Evolutionary conservation across 2,329 filamentous ascomycete genomes (phyloP).

Genomic region (Elsinoe australis): DNA sequence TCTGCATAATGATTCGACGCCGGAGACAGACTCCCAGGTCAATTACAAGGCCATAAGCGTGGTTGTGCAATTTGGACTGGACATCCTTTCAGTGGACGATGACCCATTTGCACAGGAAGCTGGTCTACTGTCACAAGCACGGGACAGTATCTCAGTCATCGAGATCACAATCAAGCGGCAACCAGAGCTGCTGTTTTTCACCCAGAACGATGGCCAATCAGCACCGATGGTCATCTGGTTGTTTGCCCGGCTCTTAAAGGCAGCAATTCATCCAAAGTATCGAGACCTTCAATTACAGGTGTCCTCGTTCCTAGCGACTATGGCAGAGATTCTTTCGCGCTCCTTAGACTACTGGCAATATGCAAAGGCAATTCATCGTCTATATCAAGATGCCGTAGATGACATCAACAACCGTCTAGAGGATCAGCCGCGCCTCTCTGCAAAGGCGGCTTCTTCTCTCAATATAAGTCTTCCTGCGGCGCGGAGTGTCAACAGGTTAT

Average conservation of each 20-base stretch:
- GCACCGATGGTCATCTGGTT: conserved; percentile 49
- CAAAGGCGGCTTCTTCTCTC: not conserved
- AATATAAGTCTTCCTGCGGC: conserved; percentile 34
- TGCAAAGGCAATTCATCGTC: conserved; percentile 29
- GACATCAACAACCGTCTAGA: conserved; percentile 25
- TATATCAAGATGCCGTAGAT: conserved; percentile 37
- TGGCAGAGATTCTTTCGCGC: conserved; percentile 32
- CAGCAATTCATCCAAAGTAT: conserved; percentile 39
- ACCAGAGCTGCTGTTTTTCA: conserved; percentile 55
- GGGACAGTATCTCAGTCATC: conserved; percentile 71
- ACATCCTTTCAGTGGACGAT: conserved; percentile 54
- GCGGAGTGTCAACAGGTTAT: conserved; percentile 33
- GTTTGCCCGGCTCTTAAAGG: conserved; percentile 44
- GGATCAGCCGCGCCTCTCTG: not conserved
- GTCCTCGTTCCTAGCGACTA: conserved; percentile 31
- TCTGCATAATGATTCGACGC: conserved; percentile 40
- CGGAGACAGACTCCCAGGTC: conserved; percentile 61
- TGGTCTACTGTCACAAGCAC: conserved; percentile 51
- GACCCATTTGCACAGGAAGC: conserved; percentile 58
- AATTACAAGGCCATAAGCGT: conserved; percentile 83
- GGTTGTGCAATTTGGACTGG: conserved; percentile 69
- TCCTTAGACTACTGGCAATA: conserved; percentile 32
- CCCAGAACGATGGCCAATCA: conserved; percentile 16
- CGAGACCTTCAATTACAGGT: conserved; percentile 35
- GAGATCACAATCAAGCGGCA: conserved; percentile 66